These are phyloP conservation scores for Pigoraptor vietnamica DNA, from an alignment of 78 protist species.

Conservation along the genomic window DNA sequence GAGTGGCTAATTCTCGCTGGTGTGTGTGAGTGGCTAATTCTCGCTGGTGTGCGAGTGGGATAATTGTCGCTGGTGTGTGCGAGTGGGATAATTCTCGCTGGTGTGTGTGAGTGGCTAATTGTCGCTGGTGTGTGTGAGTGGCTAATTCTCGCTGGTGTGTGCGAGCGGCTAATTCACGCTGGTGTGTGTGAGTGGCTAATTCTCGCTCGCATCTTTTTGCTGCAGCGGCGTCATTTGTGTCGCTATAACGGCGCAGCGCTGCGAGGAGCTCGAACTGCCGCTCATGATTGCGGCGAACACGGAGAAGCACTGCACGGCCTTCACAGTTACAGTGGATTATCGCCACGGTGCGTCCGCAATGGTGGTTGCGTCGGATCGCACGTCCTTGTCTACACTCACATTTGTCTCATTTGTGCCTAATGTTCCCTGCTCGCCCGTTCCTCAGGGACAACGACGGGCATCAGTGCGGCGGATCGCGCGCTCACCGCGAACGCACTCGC, in stretches of 20 bases:
- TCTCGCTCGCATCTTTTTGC: not conserved
- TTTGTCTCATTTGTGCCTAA: not conserved
- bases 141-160: too few species aligned
- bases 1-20: too few species aligned
- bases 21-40: too few species aligned
- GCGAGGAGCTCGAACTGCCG: conserved; percentile 32
- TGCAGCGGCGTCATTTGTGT: conserved; percentile 44
- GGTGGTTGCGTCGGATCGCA: not conserved
- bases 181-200: too few species aligned
- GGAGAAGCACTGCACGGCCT: conserved; percentile 45
- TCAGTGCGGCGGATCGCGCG: conserved; percentile 50
- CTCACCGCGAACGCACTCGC: conserved; percentile 41
- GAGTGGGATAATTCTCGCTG: too few species aligned
- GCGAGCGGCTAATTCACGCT: too few species aligned
- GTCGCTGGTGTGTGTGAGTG: too few species aligned
- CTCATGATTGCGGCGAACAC: conserved; percentile 45
- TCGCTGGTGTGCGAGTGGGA: too few species aligned
- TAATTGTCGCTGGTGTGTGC: too few species aligned
- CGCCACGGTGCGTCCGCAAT: not conserved
- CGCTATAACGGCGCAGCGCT: not conserved
- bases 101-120: too few species aligned
- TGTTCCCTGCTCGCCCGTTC: not conserved
- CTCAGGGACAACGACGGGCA: conserved; percentile 48
- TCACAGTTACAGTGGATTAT: conserved; percentile 48
- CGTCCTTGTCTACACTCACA: not conserved